phyloP scores from a whole-genome alignment of 2,329 filamentous ascomycete species.

The Pseudogymnoascus sp. region DNA sequence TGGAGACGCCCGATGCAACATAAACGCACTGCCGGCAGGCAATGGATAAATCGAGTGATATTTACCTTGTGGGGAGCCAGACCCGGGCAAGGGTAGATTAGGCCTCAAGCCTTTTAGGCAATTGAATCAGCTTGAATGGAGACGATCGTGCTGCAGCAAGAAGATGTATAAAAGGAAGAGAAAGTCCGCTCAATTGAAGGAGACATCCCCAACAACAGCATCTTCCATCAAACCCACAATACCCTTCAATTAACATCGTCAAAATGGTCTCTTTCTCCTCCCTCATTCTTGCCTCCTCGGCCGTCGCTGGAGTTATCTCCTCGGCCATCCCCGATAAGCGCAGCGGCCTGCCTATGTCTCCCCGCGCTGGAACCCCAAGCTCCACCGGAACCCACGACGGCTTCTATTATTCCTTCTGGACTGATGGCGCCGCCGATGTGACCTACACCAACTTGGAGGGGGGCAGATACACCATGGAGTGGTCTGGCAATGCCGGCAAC shows the following conservation, averaged over 20 bases:
- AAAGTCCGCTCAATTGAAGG: background rate
- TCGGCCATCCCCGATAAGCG: background rate
- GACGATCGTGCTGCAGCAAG: background rate
- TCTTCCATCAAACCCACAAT: background rate
- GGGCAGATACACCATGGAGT: constrained; percentile 42
- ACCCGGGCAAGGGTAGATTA: background rate
- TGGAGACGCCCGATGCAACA: constrained; percentile 3
- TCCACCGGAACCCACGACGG: constrained; percentile 45
- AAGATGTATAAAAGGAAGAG: background rate
- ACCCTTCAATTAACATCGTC: background rate
- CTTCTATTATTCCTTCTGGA: constrained; percentile 54
- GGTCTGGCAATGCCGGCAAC: constrained; percentile 38
- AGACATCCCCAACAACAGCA: background rate
- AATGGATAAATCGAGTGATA: background rate
- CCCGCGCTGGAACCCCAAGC: constrained; percentile 32
- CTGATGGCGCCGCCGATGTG: constrained; percentile 41
- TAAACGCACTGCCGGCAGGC: background rate
- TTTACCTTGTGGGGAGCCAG: background rate
- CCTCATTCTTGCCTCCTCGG: constrained; percentile 15
- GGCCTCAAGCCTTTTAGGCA: background rate
- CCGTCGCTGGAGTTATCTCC: constrained; percentile 14
- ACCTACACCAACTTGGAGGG: constrained; percentile 46
- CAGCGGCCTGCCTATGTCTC: background rate
- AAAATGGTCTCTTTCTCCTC: constrained; percentile 19
- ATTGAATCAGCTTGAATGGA: background rate